Percentiles rank a stretch among this genome's conserved stretches.
Evolutionary conservation across 352 stramenopile species (phyloP).

Genomic region (Phytopythium oedochilum): DNA sequence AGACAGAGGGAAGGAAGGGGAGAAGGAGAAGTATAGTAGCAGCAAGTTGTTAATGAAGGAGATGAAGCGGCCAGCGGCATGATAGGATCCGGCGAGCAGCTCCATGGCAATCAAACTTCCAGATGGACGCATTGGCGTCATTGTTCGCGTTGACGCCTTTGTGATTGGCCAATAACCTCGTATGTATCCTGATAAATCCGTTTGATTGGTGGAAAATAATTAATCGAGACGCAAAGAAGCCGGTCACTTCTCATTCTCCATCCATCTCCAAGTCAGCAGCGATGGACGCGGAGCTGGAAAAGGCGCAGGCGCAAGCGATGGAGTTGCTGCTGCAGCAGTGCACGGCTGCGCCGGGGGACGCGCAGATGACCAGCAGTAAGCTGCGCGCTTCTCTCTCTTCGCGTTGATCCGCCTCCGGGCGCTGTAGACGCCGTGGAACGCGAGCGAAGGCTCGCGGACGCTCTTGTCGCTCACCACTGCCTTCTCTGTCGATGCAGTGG

Average conservation of each 20-base stretch:
- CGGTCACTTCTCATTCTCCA: too few species aligned
- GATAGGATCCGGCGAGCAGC: too few species aligned
- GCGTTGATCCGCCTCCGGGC: background rate
- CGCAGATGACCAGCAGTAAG: background rate
- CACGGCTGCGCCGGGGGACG: conserved; percentile 9
- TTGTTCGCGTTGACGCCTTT: background rate
- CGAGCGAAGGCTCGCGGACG: background rate
- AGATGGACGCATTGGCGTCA: background rate
- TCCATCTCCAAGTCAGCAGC: background rate
- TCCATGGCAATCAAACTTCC: too few species aligned
- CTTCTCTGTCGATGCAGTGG: background rate
- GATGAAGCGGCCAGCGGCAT: too few species aligned
- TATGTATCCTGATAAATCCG: background rate
- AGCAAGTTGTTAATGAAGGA: background rate
- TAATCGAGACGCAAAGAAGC: too few species aligned
- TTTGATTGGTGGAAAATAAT: background rate
- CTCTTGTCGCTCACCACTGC: background rate
- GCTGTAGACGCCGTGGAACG: background rate
- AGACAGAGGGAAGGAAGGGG: background rate
- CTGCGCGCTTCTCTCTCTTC: background rate
- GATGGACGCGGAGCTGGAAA: conserved; percentile 36
- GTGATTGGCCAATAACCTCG: background rate
- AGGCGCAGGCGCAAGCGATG: conserved; percentile 46
- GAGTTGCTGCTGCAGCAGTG: conserved; percentile 58
- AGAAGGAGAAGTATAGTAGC: background rate